These are phyloP conservation scores for Starmerella scarabaei DNA, from an alignment of 805 yeast genomes.

Conservation along the genomic window DNA sequence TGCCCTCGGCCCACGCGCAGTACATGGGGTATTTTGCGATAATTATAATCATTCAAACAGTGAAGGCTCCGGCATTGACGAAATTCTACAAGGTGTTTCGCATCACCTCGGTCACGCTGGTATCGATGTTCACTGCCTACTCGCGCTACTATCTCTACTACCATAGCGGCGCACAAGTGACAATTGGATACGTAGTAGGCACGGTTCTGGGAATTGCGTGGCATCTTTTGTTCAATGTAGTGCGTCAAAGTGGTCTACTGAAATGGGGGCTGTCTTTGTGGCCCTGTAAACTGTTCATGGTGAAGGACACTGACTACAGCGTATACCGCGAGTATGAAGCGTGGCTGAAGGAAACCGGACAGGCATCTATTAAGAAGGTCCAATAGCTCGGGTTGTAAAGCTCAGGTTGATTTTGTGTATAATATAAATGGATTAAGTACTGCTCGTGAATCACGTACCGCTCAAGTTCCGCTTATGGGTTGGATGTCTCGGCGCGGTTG, in stretches of 20 bases:
- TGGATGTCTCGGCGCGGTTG: too few relatives aligned
- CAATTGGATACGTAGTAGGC: conserved; percentile 61
- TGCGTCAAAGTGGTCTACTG: conserved; percentile 55
- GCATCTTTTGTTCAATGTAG: conserved; percentile 38
- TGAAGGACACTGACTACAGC: conserved; percentile 30
- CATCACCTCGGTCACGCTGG: conserved; percentile 12
- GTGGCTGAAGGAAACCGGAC: conserved; percentile 1
- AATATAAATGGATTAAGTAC: too few relatives aligned
- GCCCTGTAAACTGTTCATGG: conserved; percentile 33
- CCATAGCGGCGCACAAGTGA: conserved; percentile 61
- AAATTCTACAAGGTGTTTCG: conserved; percentile 20
- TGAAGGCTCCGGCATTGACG: conserved; percentile 7
- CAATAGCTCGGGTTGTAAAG: too few relatives aligned
- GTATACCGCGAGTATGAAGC: conserved; percentile 25
- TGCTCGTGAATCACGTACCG: too few relatives aligned
- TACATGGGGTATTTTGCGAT: conserved; percentile 72
- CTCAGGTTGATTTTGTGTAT: too few relatives aligned
- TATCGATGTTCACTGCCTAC: conserved; percentile 38
- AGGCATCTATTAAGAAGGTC: neutral
- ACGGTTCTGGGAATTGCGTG: conserved; percentile 43
- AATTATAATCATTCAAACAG: conserved; percentile 27
- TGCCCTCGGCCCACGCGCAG: conserved; percentile 96
- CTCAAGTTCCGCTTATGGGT: too few relatives aligned
- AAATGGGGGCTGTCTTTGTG: conserved; percentile 51
- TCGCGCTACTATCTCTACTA: conserved; percentile 70